Base-by-base conservation (phyloP, 805 yeast genomes). In the Saccharomycopsis olivae region DNA sequence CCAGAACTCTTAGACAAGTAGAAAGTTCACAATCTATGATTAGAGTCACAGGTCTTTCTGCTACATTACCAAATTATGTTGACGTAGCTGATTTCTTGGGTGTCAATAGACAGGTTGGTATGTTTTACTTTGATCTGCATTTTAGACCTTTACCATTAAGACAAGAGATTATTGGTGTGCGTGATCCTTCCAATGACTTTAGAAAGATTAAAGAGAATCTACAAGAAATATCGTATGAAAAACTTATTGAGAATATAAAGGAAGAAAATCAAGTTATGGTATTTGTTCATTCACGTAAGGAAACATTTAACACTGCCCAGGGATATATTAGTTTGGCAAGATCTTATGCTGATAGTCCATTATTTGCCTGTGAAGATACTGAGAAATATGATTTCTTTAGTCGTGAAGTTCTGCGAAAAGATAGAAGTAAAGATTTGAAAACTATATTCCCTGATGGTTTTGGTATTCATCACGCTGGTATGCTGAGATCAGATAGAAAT, bases 381-480 rank as follows among this genome's bases (percentile, higher is more conserved):
- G 55, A 48, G 27, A 51, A 53, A 3, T 66, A 62, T 51, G 68
- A 64, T 0, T 61, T 60, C 41, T 77, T 64, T 49, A 64, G 64
- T 21, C 65, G 79, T 44, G 96, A 89, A 43, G 70, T 86, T 64
- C 61, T 73, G 1, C 66, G 53, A 29, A 70, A 77, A 47, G 81
- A 78, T 51, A 73, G 80, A 50, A 85, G 75, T 53, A 80, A 72
- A 48, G 97, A 89, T 50, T 58, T 87, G 55, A 68, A 77, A 39
- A 97, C 92, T 51, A 62, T 92, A 10, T 85, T 85, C 51, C 74
- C 65, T 36, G 61, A 65, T 41, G 98, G 98, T 0, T 80, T 89
- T 58, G 97, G 96, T 37, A 71, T 83, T 3, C 99, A 92, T 58
- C 97, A 92, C 62, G 99, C 99, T 0, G 99, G 99, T 51, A 79